Base-by-base conservation (phyloP, 495 filamentous ascomycete species). In the Neurospora cerealis region DNA sequence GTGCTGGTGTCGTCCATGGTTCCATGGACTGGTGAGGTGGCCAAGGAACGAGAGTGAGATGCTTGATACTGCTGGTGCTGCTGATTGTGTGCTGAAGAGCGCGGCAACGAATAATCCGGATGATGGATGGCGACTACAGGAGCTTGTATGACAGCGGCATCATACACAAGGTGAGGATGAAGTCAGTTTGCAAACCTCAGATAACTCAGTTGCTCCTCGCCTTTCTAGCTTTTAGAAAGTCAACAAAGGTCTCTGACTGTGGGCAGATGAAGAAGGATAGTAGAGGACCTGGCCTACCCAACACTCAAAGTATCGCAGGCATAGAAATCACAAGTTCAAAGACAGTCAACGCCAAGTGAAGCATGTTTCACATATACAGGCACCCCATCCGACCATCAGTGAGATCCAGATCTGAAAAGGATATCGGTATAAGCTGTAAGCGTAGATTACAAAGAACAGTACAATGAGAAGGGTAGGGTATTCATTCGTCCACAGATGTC, bases 121-220 rank as follows among this genome's bases (percentile, higher is more conserved):
- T 60, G 11, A 28, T 60, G 21, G 21, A 13, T 60, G 48, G 2
- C 5, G 48, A 13, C 48, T 28, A 28, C 21, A n/a, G n/a, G n/a
- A n/a, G n/a, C n/a, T n/a, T n/a, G n/a, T n/a, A 28, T 5, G 2
- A 15, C 24, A 11, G 11, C 48, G 21, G 24, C 11, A 24, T 28
- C 11, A 60, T 24, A 54, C 48, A 15, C 1, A 28, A 15, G 11
- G 24, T 54, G 24, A 60, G 3, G 1, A 28, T 28, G 21, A 15
- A 60, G 48, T 15, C 21, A 15, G 2, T 6, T 0, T 28, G 2
- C 11, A 2, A 24, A 15, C 21, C 2, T 0, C 4, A 2, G 0
- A 6, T 21, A 0, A 24, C 46, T 2, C n/a, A 48, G 1, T 13
- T 48, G 0, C 46, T 11, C 4, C 2, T 28, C 2, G 11, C 48